phyloP scores from a whole-genome alignment of 495 filamentous ascomycete genomes.

The Aspergillus affinis region DNA sequence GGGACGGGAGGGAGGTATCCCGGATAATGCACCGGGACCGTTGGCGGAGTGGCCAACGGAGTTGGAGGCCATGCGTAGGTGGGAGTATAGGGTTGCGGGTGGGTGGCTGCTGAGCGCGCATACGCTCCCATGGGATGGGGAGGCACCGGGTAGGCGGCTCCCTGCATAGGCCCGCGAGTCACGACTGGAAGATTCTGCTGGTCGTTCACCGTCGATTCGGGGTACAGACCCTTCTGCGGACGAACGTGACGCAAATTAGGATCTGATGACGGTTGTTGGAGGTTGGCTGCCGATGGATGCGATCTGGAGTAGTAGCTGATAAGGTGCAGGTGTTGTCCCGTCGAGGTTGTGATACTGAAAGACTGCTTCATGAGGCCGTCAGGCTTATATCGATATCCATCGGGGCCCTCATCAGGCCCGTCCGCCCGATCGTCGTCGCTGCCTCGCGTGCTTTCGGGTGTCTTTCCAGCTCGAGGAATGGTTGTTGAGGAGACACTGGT shows the following conservation, averaged over 20 bases:
- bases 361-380: conserved; percentile 99
- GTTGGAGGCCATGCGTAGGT: conserved; percentile 68
- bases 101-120: conserved; percentile 45
- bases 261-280: conserved; percentile 79
- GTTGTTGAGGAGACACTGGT: conserved; percentile 54
- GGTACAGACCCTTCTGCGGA: conserved; percentile 90
- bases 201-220: conserved; percentile 93
- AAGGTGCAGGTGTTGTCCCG: conserved; percentile 87
- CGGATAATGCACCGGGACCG: conserved; percentile 38
- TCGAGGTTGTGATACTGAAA: conserved; percentile 94
- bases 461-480: conserved; percentile 65
- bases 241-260: conserved; percentile 77
- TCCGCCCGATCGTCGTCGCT: conserved; percentile 77
- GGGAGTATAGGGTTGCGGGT: conserved; percentile 45
- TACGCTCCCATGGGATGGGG: conserved; percentile 52
- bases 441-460: conserved; percentile 72
- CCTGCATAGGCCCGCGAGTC: conserved; percentile 61
- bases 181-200: conserved; percentile 66
- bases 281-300: conserved; percentile 60
- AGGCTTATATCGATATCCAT: conserved; percentile 95
- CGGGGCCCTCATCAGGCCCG: conserved; percentile 77
- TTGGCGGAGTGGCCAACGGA: conserved; percentile 48
- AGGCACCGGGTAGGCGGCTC: conserved; percentile 51
- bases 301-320: conserved; percentile 95
- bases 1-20: conserved; percentile 39